Base-by-base conservation (phyloP, 306 rosid species). In the Quercus aquifolioides region DNA sequence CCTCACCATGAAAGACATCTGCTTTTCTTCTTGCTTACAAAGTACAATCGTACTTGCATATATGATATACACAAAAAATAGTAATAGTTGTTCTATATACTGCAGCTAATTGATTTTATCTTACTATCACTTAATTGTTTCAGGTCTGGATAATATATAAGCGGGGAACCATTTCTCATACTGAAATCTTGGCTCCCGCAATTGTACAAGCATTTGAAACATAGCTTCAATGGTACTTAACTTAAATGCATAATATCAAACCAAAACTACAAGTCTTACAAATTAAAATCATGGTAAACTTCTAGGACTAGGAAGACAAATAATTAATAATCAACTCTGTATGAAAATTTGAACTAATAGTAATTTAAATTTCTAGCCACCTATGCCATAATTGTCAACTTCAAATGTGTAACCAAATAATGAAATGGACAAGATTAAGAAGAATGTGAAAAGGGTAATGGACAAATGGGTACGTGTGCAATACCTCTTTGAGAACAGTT, bases 401-500 rank as follows among this genome's bases (percentile, higher is more conserved):
- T 63, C 28, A 63, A 63, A 15, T 63, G 41, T 13, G 20, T 28
- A 23, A 63, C 20, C 38, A 63, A 15, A 38, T 49, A 13, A 31
- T 23, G 23, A 26, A 10, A 28, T 72, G 54, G 59, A 60, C 54
- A 9, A 71, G 18, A 58, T 25, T 74, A 41, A 31, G 59, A 19
- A 49, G 23, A 76, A 64, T 20, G 18, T 13, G 33, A n/a, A 20
- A 68, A 19, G 54, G 21, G 52, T 3, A 41, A 55, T 23, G 72
- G 19, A 64, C 18, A 59, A 41, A 51, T 14, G 20, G 23, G 41
- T 31, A 49, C n/a, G n/a, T 5, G 23, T 52, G 67, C 5, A 71
- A 12, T 28, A 92, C 99, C 97, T 92, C 84, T 80, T 94, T 91
- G 77, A 92, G 97, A 69, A 94, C 94, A 75, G 99, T 92, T 82